phyloP scores from a whole-genome alignment of 1,139 yeast genomes.

The Candida tunisiensis region DNA sequence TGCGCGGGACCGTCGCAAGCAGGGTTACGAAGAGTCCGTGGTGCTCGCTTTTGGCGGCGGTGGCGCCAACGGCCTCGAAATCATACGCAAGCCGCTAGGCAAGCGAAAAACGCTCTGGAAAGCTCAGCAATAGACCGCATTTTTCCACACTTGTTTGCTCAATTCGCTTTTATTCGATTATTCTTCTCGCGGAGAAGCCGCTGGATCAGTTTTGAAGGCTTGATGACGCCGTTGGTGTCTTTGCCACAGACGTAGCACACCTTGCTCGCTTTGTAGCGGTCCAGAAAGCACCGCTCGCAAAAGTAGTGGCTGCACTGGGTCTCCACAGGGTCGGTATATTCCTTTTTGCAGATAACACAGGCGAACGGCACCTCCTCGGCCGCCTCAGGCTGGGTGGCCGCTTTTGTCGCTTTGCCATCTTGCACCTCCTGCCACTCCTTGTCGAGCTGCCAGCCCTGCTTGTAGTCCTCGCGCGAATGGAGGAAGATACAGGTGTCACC shows the following conservation, averaged over 20 bases:
- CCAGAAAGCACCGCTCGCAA: conserved; percentile 46
- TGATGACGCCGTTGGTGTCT: conserved; percentile 38
- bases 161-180: no score
- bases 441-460: conserved; percentile 49
- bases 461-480: conserved; percentile 78
- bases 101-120: conserved; percentile 17
- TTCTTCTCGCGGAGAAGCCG: conserved; percentile 3
- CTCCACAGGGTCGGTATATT: conserved; percentile 40
- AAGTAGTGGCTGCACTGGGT: conserved; percentile 52
- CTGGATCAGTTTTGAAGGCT: conserved; percentile 16
- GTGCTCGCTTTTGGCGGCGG: conserved; percentile 19
- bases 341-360: conserved; percentile 46
- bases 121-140: conserved; percentile 5
- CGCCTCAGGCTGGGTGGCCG: not conserved
- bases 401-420: conserved; percentile 2
- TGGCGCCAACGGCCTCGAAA: conserved; percentile 18
- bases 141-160: not conserved
- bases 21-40: conserved; percentile 15
- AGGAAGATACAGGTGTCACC: conserved; percentile 97
- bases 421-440: conserved; percentile 50
- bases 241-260: conserved; percentile 39
- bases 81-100: conserved; percentile 14
- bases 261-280: conserved; percentile 28
- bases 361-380: conserved; percentile 35
- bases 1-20: conserved; percentile 11